Base-by-base conservation (phyloP, 2,329 filamentous ascomycete species). In the Trichoderma harzianum region DNA sequence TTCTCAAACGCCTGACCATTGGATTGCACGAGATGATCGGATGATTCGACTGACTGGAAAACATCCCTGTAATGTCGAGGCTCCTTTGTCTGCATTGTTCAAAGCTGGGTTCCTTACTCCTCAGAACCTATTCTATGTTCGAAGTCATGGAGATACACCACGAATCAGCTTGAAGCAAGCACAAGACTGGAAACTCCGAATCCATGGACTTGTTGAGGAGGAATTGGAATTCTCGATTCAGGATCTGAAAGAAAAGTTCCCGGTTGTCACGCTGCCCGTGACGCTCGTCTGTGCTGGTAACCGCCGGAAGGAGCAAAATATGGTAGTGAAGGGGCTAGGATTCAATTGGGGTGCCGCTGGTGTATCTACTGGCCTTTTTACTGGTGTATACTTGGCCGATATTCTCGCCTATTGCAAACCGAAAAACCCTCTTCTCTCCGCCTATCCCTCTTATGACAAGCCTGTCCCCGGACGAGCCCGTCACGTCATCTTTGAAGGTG, bases 311-410 rank as follows among this genome's bases (percentile, higher is more conserved):
- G 95, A 98, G 81, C 95, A 97, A 79, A 98, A 98, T 76, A 86
- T 93, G 66, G 93, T 97, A 3, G 88, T 93, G 18, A 97, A 97
- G 80, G 93, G 93, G 1, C 97, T 97, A 77, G 95, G 95, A 0
- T 98, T 98, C 82, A 97, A 94, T 2, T 98, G 95, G 95, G 95
- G 95, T 43, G 86, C 95, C 1, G 94, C 93, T 5, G 95, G 94
- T 28, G 80, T 98, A 7, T 97, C 94, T 0, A 98, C 93, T 0
- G 93, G 94, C 0, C 83, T 97, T 0, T 98, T 93, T 86, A 98
- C 95, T 0, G 95, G 95, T 26, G 92, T 94, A 21, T 1, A 84
- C 91, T 53, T 89, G 97, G 80, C 86, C 85, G 2, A 91, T 95
- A 73, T 81, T 97, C 5, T 84, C 97, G 18, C 86, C 85, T 72